Conservation (phyloP, 2,329 filamentous ascomycete genomes). For the Cyphellophora attinorum region DNA sequence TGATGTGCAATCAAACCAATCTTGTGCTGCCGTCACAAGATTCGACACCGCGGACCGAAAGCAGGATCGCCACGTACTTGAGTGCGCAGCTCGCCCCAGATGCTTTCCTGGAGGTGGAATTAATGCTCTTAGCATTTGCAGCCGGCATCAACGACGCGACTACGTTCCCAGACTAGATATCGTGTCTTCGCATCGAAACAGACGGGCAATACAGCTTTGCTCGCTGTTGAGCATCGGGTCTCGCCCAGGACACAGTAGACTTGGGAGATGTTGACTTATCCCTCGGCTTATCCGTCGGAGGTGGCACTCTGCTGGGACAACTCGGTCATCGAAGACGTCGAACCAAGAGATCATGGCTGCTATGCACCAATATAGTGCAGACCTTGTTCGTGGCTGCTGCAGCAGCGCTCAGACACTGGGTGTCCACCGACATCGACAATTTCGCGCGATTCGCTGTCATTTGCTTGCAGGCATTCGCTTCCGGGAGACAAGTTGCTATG, state of each 20-base stretch:
- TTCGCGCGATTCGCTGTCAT: conserved; percentile 36
- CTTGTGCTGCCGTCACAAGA: conserved; percentile 1
- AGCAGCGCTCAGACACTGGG: conserved; percentile 28
- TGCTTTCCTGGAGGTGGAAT: conserved; percentile 1
- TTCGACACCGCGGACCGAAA: neutral
- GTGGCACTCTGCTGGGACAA: conserved; percentile 48
- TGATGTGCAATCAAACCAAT: conserved; percentile 1
- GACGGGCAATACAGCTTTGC: conserved; percentile 55
- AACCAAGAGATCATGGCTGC: conserved; percentile 13
- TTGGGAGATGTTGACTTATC: conserved; percentile 42
- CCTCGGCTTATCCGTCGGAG: conserved; percentile 47
- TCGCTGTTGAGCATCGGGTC: conserved; percentile 28
- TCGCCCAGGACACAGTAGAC: conserved; percentile 35
- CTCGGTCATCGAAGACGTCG: conserved; percentile 32
- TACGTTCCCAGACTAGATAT: conserved; percentile 50
- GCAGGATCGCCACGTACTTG: conserved; percentile 1
- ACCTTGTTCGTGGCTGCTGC: conserved; percentile 45
- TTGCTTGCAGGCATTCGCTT: conserved; percentile 44
- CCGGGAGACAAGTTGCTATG: conserved; percentile 52
- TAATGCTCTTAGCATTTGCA: conserved; percentile 1
- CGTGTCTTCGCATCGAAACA: conserved; percentile 56
- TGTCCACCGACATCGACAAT: conserved; percentile 28
- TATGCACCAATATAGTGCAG: conserved; percentile 46
- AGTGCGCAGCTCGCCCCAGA: conserved; percentile 1
- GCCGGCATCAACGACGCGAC: conserved; percentile 44